These are phyloP conservation scores for Apiospora malaysiana DNA, from an alignment of 2,329 filamentous ascomycete genomes.

Conservation along the genomic window DNA sequence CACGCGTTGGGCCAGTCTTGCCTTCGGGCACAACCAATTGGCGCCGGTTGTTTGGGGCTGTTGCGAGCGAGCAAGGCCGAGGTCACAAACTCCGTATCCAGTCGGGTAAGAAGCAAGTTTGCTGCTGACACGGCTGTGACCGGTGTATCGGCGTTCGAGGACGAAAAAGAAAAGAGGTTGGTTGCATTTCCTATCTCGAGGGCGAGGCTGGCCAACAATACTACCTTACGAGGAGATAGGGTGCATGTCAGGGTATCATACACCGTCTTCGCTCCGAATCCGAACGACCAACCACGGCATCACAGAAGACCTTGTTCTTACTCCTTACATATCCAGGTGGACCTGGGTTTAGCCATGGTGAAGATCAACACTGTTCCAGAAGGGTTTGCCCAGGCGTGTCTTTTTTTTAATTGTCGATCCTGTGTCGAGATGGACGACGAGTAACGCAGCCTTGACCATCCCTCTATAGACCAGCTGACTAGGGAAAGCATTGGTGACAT, in stretches of 20 bases:
- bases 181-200: background rate
- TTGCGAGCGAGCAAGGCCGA: background rate
- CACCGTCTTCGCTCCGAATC: background rate
- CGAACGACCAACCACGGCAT: background rate
- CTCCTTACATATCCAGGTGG: background rate
- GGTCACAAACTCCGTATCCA: background rate
- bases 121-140: background rate
- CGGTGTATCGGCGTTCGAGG: background rate
- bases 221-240: background rate
- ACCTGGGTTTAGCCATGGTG: background rate
- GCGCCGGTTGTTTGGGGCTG: background rate
- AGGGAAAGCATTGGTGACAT: background rate
- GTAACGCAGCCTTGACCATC: background rate
- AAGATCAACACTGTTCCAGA: background rate
- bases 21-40: background rate
- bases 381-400: background rate
- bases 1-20: background rate
- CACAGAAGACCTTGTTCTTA: no score
- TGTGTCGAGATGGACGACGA: background rate
- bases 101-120: background rate
- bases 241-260: background rate
- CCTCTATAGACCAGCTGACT: background rate
- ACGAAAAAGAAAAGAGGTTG: conserved; percentile 7
- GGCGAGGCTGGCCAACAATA: background rate
- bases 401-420: background rate